Evolutionary conservation across 2,329 filamentous ascomycete species (phyloP), one percentile per base, ranked within the genome.

Genomic region (Kalaharituber pfeilii): DNA sequence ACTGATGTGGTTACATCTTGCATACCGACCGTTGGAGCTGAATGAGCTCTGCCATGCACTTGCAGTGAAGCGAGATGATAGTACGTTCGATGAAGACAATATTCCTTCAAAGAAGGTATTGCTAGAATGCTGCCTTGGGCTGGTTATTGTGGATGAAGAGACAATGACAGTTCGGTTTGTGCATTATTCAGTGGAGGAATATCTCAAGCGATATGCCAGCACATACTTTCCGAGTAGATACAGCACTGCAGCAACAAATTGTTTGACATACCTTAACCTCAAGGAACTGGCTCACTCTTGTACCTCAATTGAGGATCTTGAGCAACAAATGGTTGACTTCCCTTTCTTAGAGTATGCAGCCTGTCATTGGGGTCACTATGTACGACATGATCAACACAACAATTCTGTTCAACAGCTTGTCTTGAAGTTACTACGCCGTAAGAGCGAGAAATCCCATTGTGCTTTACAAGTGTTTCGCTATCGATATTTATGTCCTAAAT

Each of bases 41-140:
- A 22, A 47, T 11, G 42, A 47, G 20, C n/a, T 47, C 13, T 22
- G 8, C 15, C 42, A 47, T 25, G 42, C 42, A 15, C 42, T 47
- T 22, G 42, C n/a, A 2, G 22, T 47, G 8, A 22, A 47, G 20
- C 2, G 4, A 22, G 42, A 13, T 2, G 9, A 47, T 20, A 47
- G 2, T 47, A 4, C 13, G 2, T 25, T 47, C 13, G 42, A 47
- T 3, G 22, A n/a, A 22, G 22, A 25, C 42, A 25, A 47, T 47
- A 47, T 47, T 8, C 42, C 42, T 3, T 47, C 42, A 3, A 11
- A 11, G 24, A 18, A 47, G 20, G 3, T 2, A 22, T 2, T 47
- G 13, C 22, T 58, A 42, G 51, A 56, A n/a, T 51, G 56, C 30
- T 58, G 56, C 36, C 54, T 56, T 52, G 56, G 56, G 3, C 47